phyloP scores from a whole-genome alignment of 495 filamentous ascomycete species.

The Talaromyces proteolyticus region DNA sequence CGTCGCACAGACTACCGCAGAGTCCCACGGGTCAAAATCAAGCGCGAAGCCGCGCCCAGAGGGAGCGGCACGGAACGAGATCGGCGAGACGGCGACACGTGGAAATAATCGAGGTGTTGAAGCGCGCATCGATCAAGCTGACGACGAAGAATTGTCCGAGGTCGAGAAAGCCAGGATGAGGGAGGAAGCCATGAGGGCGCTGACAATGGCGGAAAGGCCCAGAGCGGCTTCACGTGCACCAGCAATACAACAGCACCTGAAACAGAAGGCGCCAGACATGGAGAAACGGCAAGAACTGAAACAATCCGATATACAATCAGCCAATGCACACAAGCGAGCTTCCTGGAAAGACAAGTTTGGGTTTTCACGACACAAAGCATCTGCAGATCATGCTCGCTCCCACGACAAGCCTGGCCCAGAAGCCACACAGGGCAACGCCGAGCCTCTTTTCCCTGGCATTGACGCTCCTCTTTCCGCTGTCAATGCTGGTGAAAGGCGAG shows the following conservation, averaged over 20 bases:
- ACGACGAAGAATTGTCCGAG: constrained; percentile 13
- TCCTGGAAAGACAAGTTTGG: constrained; percentile 7
- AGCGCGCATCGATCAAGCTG: constrained; percentile 3
- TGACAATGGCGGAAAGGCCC: constrained; percentile 17
- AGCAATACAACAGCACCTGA: no score
- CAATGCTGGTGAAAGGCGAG: constrained; percentile 71
- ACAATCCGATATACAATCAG: no score
- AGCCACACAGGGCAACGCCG: constrained; percentile 12
- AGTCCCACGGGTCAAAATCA: background rate
- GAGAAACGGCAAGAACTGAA: constrained; percentile 1
- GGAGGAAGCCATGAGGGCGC: constrained; percentile 8
- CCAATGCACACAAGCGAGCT: constrained; percentile 6
- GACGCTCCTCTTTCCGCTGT: constrained; percentile 82
- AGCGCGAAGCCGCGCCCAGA: no score
- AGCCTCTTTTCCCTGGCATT: constrained; percentile 51
- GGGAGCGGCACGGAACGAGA: no score
- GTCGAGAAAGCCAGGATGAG: constrained; percentile 4
- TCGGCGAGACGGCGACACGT: no score
- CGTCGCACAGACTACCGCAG: background rate
- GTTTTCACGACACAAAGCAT: background rate
- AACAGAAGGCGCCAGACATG: constrained; percentile 6
- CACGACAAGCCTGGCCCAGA: background rate
- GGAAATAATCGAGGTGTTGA: no score
- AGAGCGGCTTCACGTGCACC: constrained; percentile 11
- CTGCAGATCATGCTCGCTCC: background rate